Conservation (phyloP, 2,329 filamentous ascomycete genomes). For the Pyricularia sp. region DNA sequence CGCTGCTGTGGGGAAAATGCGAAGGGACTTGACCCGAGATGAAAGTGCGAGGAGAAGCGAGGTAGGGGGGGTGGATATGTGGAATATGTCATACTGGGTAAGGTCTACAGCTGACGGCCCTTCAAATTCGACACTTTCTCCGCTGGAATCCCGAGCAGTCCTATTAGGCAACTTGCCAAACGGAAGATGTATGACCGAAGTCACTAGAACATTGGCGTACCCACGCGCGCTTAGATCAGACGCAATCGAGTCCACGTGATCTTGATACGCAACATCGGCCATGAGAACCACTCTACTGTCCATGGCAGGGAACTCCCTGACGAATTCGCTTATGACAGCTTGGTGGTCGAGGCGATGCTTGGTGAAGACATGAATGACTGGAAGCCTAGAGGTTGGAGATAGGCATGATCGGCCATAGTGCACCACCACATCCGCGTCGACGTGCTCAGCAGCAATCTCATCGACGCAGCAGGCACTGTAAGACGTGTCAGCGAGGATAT, state of each 20-base stretch:
- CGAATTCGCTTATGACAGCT: conserved; percentile 46
- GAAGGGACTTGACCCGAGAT: conserved; percentile 64
- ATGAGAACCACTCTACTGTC: conserved; percentile 63
- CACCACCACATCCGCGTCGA: conserved; percentile 77
- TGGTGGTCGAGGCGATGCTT: conserved; percentile 53
- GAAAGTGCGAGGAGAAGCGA: conserved; percentile 79
- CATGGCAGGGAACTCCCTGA: conserved; percentile 52
- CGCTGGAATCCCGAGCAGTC: conserved; percentile 31
- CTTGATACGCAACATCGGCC: conserved; percentile 78
- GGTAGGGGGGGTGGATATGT: conserved; percentile 68
- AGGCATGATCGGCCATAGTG: conserved; percentile 91
- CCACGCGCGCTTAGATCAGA: conserved; percentile 42
- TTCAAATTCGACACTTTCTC: conserved; percentile 18
- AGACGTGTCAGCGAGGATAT: conserved; percentile 86
- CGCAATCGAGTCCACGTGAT: conserved; percentile 52
- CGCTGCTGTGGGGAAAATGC: conserved; percentile 50
- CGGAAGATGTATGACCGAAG: conserved; percentile 64
- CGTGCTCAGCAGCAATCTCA: conserved; percentile 90
- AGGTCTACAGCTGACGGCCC: conserved; percentile 34
- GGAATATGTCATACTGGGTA: conserved; percentile 59
- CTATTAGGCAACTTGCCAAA: conserved; percentile 75
- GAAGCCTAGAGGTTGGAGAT: conserved; percentile 74
- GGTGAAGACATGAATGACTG: conserved; percentile 87
- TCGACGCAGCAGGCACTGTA: conserved; percentile 97
- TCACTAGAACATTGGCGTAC: conserved; percentile 58